Evolutionary conservation across 2,329 filamentous ascomycete species (phyloP).

Genomic region (Fusarium oligoseptatum): DNA sequence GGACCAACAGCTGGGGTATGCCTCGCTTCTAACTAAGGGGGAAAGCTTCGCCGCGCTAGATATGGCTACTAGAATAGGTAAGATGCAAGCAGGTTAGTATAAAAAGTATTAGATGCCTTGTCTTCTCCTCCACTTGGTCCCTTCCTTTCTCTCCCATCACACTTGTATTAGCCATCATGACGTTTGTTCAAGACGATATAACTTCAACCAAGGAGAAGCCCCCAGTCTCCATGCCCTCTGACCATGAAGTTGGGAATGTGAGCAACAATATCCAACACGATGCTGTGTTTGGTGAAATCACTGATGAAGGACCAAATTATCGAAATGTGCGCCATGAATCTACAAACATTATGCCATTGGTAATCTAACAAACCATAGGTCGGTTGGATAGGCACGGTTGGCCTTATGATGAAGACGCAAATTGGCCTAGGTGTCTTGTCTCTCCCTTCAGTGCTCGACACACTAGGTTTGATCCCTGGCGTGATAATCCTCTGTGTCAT

Average conservation of each 20-base stretch:
- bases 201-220: neutral
- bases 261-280: neutral
- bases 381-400: neutral
- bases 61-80: neutral
- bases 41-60: neutral
- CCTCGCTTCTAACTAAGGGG: neutral
- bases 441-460: neutral
- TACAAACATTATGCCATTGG: neutral
- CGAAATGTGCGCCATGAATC: neutral
- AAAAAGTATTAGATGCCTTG: neutral
- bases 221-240: neutral
- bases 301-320: neutral
- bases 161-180: neutral
- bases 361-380: neutral
- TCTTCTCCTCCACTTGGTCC: neutral
- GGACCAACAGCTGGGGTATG: neutral
- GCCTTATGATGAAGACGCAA: neutral
- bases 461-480: neutral
- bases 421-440: neutral
- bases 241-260: neutral
- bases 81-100: neutral
- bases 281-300: neutral
- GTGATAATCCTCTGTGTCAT: neutral
- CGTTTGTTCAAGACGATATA: neutral
- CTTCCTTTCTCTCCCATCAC: neutral